Evolutionary conservation across 331 rosid species (phyloP), one percentile per base, ranked within the genome.

Genomic region (Malus hybrid): DNA sequence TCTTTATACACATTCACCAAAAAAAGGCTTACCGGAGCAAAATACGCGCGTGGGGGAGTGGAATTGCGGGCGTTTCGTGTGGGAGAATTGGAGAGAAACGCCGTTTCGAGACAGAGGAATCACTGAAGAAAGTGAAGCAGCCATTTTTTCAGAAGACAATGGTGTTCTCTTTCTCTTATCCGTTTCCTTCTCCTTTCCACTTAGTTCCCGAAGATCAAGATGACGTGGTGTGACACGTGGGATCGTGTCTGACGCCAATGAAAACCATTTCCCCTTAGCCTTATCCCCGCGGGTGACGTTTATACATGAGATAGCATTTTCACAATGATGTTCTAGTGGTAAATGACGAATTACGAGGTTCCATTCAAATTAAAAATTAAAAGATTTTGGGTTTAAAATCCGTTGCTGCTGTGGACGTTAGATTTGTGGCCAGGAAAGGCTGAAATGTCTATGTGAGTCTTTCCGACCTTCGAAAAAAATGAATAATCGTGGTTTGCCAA

Each of bases 121-220:
- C 20, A 10, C 7, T 75, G 96, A 84, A 66, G 96, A 83, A 70
- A 84, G 68, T 69, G 80, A 72, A 22, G 97, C 89, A 16, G 94
- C 95, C 98, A 90, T 91, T 75, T 91, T 72, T 72, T 52, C 77
- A 10, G 18, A 62, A 24, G 67, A 62, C 67, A 5, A 28, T 0
- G 67, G 11, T 3, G n/a, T 62, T 14, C 7, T 3, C 48, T 10
- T 10, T 3, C 1, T 59, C 15, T 27, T 62, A 27, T 62, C 67
- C 34, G 1, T 62, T 0, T 62, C 5, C 2, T 12, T 62, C 5
- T 42, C 3, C 48, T 42, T 42, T 10, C 48, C 48, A 1, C 1
- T 42, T 10, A 10, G 14, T 42, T 42, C 48, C 48, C 28, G 64
- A 76, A 83, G 59, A 77, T 79, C 79, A 39, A 71, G 61, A 55